Base-by-base conservation (phyloP, 179 eudicot genomes). In the Camellia oleifera region DNA sequence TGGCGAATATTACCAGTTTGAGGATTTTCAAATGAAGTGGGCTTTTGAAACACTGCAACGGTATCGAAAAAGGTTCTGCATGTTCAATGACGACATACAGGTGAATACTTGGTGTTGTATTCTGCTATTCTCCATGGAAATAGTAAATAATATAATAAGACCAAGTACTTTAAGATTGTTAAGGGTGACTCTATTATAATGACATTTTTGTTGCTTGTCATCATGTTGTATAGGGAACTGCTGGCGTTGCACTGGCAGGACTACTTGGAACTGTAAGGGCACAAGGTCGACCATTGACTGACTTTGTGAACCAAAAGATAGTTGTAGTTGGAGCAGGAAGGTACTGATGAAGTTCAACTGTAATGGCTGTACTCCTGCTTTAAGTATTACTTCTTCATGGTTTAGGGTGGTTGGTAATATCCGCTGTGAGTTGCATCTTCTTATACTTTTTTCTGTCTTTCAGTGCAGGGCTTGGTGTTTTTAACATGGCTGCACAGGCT, bases 291-390 rank as follows among this genome's bases (percentile, higher is more conserved):
- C 97, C 98, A 77, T 84, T 97, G 83, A 82, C 90, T 5, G 98
- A 94, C 77, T 97, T 94, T 87, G 92, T 90, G 56, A 93, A 93
- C 76, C 98, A 94, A 84, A 94, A 97, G 83, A 94, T 97, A 61
- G 98, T 97, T 78, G 93, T 97, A n/a, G 99, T 85, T 82, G 99
- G 99, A 83, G 99, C 99, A 83, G 99, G 99, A 84, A 97, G 99
- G 99, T 94, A 85, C 48, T 63, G 58, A 23, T 13, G 17, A 58
- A 56, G 6, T 64, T 65, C 45, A 61, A n/a, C 77, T 60, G 23
- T 50, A 69, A 23, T 52, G 15, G n/a, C 46, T 63, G 17, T 12
- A 69, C 40, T 50, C 45, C 68, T 63, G 20, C 50, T 71, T 81
- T 70, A 52, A 77, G 54, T 76, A 46, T 52, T 54, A 48, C 11